Evolutionary conservation across 2,329 filamentous ascomycete species (phyloP), one percentile per base, ranked within the genome.

Genomic region (Phyllosticta capitalensis): DNA sequence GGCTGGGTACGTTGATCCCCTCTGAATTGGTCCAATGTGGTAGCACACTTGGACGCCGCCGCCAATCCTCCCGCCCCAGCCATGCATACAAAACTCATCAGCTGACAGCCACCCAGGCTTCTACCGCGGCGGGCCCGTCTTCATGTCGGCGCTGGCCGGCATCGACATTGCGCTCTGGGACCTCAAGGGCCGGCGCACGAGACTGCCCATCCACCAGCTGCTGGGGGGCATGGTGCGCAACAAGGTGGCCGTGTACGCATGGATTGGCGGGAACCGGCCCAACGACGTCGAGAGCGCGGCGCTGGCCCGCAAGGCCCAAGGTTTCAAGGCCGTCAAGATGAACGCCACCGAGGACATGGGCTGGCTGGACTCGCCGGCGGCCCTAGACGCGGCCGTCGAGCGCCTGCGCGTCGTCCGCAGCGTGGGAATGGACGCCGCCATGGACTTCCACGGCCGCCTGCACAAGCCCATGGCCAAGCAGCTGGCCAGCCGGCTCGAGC

Each of bases 381-480:
- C 78, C 0, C 77, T 92, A 0, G 79, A 87, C 52, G 76, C 79
- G 5, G 84, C 82, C 52, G 83, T 90, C 2, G 82, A 88, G 61
- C 79, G 88, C 1, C 75, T 92, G 12, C 84, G 85, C 64, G 77
- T 81, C 0, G 88, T 92, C 9, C 89, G 87, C 68, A 77, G 79
- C 0, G 72, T 89, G 0, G 87, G 87, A 1, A 80, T 92, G 64
- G 87, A 91, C 60, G 87, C 81, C 0, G 89, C 84, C 1, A 78
- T 92, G 24, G 89, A 92, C 66, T 91, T 91, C 71, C 89, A 92
- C 68, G 89, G 88, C 2, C 82, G 87, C 9, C 76, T 90, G 0
- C 88, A 91, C 72, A 87, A 86, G 62, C 85, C 87, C n/a, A 91
- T 91, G 87, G 88, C 87, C 0, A 89, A 88, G 65, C 88, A 91